phyloP scores from a whole-genome alignment of 768 basidiomycete genomes.

The Leccinum broughii region DNA sequence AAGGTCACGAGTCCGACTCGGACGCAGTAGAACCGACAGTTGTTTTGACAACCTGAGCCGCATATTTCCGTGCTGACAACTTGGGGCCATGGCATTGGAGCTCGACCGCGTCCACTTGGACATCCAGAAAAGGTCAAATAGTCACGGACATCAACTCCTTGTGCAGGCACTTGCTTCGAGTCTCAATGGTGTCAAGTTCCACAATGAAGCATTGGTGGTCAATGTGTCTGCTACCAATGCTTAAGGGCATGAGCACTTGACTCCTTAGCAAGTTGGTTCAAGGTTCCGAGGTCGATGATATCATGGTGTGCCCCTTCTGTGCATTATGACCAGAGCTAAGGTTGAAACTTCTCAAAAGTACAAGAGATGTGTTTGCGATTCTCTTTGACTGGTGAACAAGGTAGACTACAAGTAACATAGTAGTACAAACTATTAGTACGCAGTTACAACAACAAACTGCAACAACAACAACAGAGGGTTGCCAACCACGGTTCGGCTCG shows the following conservation, averaged over 20 bases:
- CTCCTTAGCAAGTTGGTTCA: conserved; percentile 20
- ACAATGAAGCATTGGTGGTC: conserved; percentile 42
- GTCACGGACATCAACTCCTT: conserved; percentile 42
- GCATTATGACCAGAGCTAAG: conserved; percentile 32
- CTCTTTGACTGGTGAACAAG: neutral
- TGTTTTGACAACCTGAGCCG: too few relatives aligned
- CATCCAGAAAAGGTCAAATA: conserved; percentile 29
- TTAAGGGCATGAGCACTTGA: conserved; percentile 42
- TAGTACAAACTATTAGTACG: neutral
- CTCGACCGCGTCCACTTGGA: conserved; percentile 35
- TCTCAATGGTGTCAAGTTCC: conserved; percentile 51
- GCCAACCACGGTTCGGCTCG: neutral
- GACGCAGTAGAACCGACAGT: too few relatives aligned
- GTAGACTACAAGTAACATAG: neutral
- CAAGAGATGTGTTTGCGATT: too few relatives aligned
- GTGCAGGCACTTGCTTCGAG: conserved; percentile 42
- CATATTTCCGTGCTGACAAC: too few relatives aligned
- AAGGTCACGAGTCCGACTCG: too few relatives aligned
- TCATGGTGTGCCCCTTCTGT: conserved; percentile 51
- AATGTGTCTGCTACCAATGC: conserved; percentile 42
- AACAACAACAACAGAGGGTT: neutral
- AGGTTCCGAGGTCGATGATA: conserved; percentile 41
- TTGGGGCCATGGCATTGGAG: conserved; percentile 22
- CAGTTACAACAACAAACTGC: neutral
- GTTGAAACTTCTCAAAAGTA: too few relatives aligned